Base-by-base conservation (phyloP, 768 basidiomycete species). In the Daedaleopsis sinensis region DNA sequence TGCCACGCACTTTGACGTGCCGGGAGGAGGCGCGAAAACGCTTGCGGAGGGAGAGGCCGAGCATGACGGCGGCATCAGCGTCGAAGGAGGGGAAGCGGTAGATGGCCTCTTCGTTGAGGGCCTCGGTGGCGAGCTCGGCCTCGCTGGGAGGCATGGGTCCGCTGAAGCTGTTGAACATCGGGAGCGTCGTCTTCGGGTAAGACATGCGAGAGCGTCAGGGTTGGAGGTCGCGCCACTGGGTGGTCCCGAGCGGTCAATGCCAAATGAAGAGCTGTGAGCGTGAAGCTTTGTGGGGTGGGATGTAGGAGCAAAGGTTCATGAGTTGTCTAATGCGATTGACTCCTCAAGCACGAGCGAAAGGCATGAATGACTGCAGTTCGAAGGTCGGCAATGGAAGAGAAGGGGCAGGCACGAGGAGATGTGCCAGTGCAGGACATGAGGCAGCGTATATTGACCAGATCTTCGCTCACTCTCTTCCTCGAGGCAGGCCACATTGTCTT, bases 31-130 rank as follows among this genome's bases (percentile, higher is more conserved):
- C 82, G 58, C 91, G 84, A 66, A 94, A 94, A n/a, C 92, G 83
- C 73, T 94, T 94, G 64, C 92, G 84, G 52, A 94, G 74, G 3
- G 90, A 92, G 54, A 93, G 82, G 8, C 86, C 87, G 27, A 94
- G 80, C 18, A 91, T 93, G 55, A 94, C 84, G 15, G 92, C 92
- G 66, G 94, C 93, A 38, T 84, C 80, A 10, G 90, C 85, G 35
- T 84, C 83, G 74, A 94, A 94, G 23, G 88, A 82, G 0, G 83
- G 77, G 68, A 93, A 93, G 53, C 89, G 87, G 69, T 85, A 87
- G 64, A 64, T 78, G 39, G 82, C 78, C 76, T 94, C 92, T 63
- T 93, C 91, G 49, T 77, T 73, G 67, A 94, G 78, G 13, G 87
- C 79, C 71, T 90, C 85, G 36, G 83, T 85, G 50, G 90, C 90